These are phyloP conservation scores for Collariella sp. DNA, from an alignment of 495 filamentous ascomycete species.

Conservation along the genomic window DNA sequence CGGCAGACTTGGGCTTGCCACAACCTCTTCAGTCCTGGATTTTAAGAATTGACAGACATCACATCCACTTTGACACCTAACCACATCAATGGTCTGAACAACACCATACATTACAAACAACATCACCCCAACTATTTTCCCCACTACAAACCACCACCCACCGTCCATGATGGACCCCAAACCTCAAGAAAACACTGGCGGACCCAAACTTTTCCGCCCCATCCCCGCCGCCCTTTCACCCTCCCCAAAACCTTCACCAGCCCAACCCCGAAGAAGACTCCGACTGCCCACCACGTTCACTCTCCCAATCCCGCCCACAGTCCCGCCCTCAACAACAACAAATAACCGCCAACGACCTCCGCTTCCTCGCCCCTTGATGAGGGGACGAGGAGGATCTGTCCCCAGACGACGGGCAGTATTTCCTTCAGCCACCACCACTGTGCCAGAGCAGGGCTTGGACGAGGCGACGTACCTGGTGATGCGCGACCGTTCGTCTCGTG, in stretches of 20 bases:
- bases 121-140: background rate
- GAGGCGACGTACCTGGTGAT: constrained; percentile 15
- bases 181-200: background rate
- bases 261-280: constrained; percentile 32
- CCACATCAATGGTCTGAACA: background rate
- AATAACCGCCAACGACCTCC: constrained; percentile 28
- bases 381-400: too few relatives aligned
- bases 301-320: too few relatives aligned
- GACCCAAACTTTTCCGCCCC: constrained; percentile 29
- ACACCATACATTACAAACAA: background rate
- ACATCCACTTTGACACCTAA: background rate
- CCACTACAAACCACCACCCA: background rate
- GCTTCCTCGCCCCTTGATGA: constrained; percentile 34
- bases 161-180: background rate
- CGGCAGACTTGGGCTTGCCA: too few relatives aligned
- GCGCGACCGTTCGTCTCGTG: background rate
- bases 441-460: background rate
- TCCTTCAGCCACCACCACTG: background rate
- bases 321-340: constrained; percentile 32
- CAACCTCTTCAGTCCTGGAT: too few relatives aligned
- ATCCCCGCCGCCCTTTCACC: constrained; percentile 53
- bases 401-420: background rate
- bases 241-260: constrained; percentile 48
- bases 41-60: background rate
- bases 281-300: constrained; percentile 36